Evolutionary conservation across 768 basidiomycete species (phyloP).

Genomic region (Agrocybe praecox): DNA sequence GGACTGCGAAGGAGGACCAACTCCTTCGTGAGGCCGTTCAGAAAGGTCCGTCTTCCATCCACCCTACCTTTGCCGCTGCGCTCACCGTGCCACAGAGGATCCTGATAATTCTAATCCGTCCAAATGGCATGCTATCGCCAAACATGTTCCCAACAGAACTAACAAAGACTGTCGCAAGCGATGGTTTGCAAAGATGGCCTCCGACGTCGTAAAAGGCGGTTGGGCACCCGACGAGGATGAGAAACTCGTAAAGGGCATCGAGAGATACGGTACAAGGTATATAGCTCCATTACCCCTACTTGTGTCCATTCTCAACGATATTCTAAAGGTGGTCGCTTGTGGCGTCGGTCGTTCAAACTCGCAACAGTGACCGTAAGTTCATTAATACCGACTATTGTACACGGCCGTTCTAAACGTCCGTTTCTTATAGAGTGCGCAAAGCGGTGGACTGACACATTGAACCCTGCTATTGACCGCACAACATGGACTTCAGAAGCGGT

Average conservation of each 20-base stretch:
- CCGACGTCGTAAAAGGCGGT: conserved; percentile 61
- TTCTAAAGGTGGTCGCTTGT: conserved; percentile 54
- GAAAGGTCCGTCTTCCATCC: conserved; percentile 34
- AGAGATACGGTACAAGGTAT: conserved; percentile 58
- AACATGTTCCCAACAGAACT: conserved; percentile 60
- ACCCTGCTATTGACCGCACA: conserved; percentile 61
- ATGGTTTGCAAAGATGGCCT: conserved; percentile 67
- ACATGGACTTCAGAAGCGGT: conserved; percentile 61
- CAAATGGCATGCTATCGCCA: conserved; percentile 66
- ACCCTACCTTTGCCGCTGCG: conserved; percentile 2
- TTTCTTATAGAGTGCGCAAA: conserved; percentile 55
- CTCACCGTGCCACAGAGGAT: conserved; percentile 45
- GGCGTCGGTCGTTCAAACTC: conserved; percentile 55
- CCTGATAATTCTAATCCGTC: conserved; percentile 57
- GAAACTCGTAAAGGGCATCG: conserved; percentile 56
- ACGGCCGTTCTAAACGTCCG: conserved; percentile 16
- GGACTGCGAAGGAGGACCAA: conserved; percentile 55
- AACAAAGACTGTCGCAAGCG: conserved; percentile 69
- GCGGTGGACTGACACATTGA: conserved; percentile 63
- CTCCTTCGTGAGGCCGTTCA: conserved; percentile 53
- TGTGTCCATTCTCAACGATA: conserved; percentile 10
- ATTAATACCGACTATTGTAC: not conserved
- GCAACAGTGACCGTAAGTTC: conserved; percentile 61
- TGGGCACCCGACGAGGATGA: conserved; percentile 66
- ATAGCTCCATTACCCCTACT: too few relatives aligned